Percentiles rank a stretch among this genome's conserved stretches.
phyloP scores from a whole-genome alignment of 768 basidiomycete species.

The Tulasnella sp. region DNA sequence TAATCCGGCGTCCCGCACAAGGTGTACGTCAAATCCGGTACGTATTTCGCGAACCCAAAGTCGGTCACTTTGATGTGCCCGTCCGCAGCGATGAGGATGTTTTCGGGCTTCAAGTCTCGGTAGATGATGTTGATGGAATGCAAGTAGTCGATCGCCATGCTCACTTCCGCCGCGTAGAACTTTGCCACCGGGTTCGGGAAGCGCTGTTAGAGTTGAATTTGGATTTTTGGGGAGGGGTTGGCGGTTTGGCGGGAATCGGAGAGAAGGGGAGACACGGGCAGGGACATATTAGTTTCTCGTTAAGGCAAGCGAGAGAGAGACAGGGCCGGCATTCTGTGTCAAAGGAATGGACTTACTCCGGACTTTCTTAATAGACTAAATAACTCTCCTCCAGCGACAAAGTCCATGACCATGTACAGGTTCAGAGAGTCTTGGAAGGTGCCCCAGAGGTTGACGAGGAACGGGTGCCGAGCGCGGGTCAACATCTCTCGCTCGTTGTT shows the following conservation, averaged over 20 bases:
- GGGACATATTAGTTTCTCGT: not conserved
- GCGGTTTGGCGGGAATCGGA: constrained; percentile 6
- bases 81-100: constrained; percentile 84
- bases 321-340: not conserved
- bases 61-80: constrained; percentile 97
- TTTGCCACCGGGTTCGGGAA: constrained; percentile 97
- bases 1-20: constrained; percentile 95
- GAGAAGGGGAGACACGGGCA: not conserved
- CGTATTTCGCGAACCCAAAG: constrained; percentile 91
- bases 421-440: constrained; percentile 86
- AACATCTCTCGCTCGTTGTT: constrained; percentile 90
- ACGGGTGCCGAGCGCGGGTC: constrained; percentile 73
- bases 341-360: constrained; percentile 42
- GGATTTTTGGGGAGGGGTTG: not conserved
- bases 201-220: constrained; percentile 37
- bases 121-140: constrained; percentile 86
- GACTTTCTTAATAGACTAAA: constrained; percentile 88
- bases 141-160: constrained; percentile 82
- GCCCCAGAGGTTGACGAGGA: constrained; percentile 96
- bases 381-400: constrained; percentile 91
- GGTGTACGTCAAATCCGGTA: constrained; percentile 83
- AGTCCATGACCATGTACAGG: constrained; percentile 97
- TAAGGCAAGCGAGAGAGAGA: not conserved
- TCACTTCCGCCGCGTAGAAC: constrained; percentile 94
- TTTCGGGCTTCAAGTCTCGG: constrained; percentile 96